A percentile compares a stretch with the other conserved stretches of the same genome.
These are phyloP conservation scores for Kazachstania taianensis DNA, from an alignment of 805 yeast species.

Conservation along the genomic window DNA sequence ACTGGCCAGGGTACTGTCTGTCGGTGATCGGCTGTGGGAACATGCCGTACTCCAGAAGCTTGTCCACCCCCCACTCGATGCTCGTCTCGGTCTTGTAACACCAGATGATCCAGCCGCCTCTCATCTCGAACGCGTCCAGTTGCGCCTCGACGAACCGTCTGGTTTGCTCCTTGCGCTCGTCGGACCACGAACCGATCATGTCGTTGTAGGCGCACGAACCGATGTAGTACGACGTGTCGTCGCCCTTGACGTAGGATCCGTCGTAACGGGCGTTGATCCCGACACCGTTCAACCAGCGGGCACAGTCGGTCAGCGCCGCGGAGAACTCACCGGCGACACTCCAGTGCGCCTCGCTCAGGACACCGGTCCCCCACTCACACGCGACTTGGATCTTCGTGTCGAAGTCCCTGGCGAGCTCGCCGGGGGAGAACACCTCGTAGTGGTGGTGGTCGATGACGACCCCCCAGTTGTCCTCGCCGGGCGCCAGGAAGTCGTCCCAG, in stretches of 20 bases:
- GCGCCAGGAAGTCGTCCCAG: slow-evolving; percentile 51
- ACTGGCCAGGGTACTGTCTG: slow-evolving; percentile 63
- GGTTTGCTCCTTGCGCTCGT: slow-evolving; percentile 42
- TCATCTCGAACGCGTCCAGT: slow-evolving; percentile 68
- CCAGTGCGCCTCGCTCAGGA: slow-evolving; percentile 54
- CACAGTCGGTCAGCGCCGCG: slow-evolving; percentile 87
- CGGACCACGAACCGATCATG: slow-evolving; percentile 48
- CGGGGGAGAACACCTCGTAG: slow-evolving; percentile 71
- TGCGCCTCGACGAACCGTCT: slow-evolving; percentile 82
- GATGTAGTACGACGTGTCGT: slow-evolving; percentile 27
- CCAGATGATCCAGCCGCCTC: slow-evolving; percentile 90
- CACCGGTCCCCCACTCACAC: slow-evolving; percentile 40
- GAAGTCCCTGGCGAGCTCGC: slow-evolving; percentile 46
- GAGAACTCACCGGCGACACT: slow-evolving; percentile 80
- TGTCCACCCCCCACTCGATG: slow-evolving; percentile 77
- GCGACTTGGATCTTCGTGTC: slow-evolving; percentile 53
- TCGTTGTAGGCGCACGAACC: slow-evolving; percentile 53
- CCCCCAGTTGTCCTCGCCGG: slow-evolving; percentile 41
- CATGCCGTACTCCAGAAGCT: slow-evolving; percentile 44
- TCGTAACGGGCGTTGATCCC: slow-evolving; percentile 75
- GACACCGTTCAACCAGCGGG: slow-evolving; percentile 82
- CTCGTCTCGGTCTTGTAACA: slow-evolving; percentile 80
- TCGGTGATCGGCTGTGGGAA: slow-evolving; percentile 74
- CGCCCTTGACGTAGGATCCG: slow-evolving; percentile 35
- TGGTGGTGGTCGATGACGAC: slow-evolving; percentile 83